These are phyloP conservation scores for Heterobasidion occidentale DNA, from an alignment of 1,284 basidiomycete species.

Conservation along the genomic window DNA sequence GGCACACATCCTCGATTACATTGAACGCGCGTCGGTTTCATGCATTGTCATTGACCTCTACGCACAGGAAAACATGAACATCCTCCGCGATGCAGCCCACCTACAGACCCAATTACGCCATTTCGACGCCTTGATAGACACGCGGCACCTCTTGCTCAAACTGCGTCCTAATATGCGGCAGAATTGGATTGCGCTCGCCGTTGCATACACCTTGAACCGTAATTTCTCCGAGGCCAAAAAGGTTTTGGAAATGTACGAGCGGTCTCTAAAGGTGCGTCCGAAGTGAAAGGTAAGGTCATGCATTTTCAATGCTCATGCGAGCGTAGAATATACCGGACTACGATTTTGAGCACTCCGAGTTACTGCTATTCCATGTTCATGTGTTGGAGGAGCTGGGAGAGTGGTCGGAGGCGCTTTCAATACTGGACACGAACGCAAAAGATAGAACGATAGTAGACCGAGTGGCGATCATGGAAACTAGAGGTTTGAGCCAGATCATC, in stretches of 20 bases:
- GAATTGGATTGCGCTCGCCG: conserved; percentile 87
- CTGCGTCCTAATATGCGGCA: conserved; percentile 80
- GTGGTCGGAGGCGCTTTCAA: conserved; percentile 47
- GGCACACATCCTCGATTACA: not conserved
- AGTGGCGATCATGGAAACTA: conserved; percentile 60
- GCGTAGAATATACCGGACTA: conserved; percentile 63
- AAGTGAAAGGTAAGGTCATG: not conserved
- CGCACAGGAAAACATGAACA: conserved; percentile 84
- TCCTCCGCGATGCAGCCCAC: conserved; percentile 86
- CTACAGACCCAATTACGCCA: conserved; percentile 88
- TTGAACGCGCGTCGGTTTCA: not conserved
- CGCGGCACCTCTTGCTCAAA: conserved; percentile 74
- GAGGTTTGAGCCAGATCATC: conserved; percentile 39
- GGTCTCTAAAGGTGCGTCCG: conserved; percentile 47
- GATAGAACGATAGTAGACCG: conserved; percentile 65
- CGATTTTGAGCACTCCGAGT: conserved; percentile 84
- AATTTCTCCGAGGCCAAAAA: conserved; percentile 68
- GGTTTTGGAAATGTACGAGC: conserved; percentile 66
- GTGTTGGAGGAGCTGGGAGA: conserved; percentile 76
- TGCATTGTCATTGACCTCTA: not conserved
- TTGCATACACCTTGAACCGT: conserved; percentile 84
- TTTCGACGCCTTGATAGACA: conserved; percentile 77
- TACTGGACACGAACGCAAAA: conserved; percentile 63
- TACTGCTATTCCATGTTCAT: conserved; percentile 75
- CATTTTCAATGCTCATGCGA: not conserved